Evolutionary conservation across 306 rosid species (phyloP).

Genomic region (Begonia loranthoides): DNA sequence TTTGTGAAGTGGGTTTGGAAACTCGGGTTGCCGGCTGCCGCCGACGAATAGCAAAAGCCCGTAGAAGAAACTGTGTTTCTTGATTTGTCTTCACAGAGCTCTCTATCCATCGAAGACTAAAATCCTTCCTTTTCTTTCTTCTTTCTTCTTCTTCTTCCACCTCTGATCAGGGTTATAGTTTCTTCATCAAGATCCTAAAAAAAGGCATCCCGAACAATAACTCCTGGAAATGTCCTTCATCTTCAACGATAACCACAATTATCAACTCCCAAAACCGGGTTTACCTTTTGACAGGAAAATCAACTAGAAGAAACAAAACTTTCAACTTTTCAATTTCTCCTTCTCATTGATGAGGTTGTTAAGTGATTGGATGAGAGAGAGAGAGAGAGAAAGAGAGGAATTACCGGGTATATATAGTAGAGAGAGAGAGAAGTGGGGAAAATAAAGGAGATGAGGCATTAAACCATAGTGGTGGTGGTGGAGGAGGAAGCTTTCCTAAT

Average conservation of each 20-base stretch:
- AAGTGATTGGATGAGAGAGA: not conserved
- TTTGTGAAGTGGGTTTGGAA: slow-evolving; percentile 33
- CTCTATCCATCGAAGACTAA: slow-evolving; percentile 29
- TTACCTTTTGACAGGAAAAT: not conserved
- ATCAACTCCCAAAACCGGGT: not conserved
- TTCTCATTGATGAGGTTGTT: not conserved
- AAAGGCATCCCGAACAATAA: no score
- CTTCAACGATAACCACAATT: no score
- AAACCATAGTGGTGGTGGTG: slow-evolving; percentile 2
- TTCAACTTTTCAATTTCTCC: no score
- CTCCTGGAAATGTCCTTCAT: no score
- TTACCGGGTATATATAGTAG: not conserved
- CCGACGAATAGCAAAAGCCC: slow-evolving; percentile 34
- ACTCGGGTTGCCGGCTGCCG: slow-evolving; percentile 16
- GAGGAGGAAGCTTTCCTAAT: slow-evolving; percentile 17
- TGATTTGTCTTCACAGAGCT: slow-evolving; percentile 37
- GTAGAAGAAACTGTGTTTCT: slow-evolving; percentile 29
- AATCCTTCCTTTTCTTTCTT: not conserved
- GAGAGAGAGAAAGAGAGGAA: not conserved
- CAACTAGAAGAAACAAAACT: not conserved
- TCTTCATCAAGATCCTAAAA: no score
- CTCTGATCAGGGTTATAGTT: not conserved
- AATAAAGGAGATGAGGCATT: slow-evolving; percentile 5
- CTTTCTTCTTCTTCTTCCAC: not conserved
- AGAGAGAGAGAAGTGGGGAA: not conserved